These are phyloP conservation scores for Sphenostylis stenocarpa DNA, from an alignment of 306 rosid genomes.

Conservation along the genomic window DNA sequence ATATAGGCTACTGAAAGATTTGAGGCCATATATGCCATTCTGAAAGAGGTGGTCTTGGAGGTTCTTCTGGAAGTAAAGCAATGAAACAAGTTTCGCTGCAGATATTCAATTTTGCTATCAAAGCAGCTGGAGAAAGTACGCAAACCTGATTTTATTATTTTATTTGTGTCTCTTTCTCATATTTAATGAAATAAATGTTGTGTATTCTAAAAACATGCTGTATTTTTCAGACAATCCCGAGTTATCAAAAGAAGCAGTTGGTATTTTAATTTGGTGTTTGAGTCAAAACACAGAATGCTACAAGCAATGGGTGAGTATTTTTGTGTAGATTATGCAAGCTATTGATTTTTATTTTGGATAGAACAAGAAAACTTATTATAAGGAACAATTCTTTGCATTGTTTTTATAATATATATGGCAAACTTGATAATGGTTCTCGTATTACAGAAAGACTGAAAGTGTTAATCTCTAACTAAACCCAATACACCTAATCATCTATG, in stretches of 20 bases:
- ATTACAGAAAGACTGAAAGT: not conserved
- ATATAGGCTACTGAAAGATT: conserved; percentile 93
- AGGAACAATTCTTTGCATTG: not conserved
- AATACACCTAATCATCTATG: not conserved
- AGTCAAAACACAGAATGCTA: conserved; percentile 66
- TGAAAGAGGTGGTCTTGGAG: conserved; percentile 85
- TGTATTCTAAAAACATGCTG: conserved; percentile 25
- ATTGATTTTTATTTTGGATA: not conserved
- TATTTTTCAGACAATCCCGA: conserved; percentile 63
- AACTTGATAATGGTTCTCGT: not conserved
- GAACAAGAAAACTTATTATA: not conserved
- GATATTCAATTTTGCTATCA: conserved; percentile 63
- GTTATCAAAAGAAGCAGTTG: conserved; percentile 72
- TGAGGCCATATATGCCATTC: conserved; percentile 75
- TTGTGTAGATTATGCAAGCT: too few relatives aligned
- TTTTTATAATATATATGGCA: not conserved
- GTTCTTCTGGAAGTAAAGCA: conserved; percentile 86
- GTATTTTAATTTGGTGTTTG: conserved; percentile 79
- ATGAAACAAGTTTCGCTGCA: conserved; percentile 88
- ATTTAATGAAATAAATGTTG: conserved; percentile 12
- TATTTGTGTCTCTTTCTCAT: conserved; percentile 3
- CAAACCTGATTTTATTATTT: conserved; percentile 3
- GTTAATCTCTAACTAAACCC: not conserved
- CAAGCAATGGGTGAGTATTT: conserved; percentile 93
- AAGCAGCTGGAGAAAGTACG: conserved; percentile 84